phyloP scores from a whole-genome alignment of 2,329 filamentous ascomycete genomes.

The Bertia moriformis region DNA sequence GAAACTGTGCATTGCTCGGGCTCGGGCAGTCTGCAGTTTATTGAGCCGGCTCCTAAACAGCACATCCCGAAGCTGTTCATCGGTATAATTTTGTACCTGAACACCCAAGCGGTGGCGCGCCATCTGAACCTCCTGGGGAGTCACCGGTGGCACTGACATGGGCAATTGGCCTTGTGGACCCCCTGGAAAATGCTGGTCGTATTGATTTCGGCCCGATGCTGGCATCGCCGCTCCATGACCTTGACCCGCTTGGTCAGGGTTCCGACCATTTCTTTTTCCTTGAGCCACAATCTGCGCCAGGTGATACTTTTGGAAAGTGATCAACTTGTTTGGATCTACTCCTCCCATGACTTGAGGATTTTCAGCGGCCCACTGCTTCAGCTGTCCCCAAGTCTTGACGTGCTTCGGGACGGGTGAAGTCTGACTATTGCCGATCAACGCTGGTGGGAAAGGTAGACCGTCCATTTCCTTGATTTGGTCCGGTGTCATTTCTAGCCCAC shows the following conservation, averaged over 20 bases:
- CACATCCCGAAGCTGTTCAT: conserved; percentile 23
- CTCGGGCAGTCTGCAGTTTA: conserved; percentile 9
- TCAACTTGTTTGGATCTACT: conserved; percentile 21
- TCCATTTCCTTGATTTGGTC: conserved; percentile 27
- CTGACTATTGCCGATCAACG: conserved; percentile 15
- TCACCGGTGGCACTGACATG: conserved; percentile 15
- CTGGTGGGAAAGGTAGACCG: conserved; percentile 17
- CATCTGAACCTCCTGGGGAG: conserved; percentile 16
- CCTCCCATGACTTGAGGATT: conserved; percentile 26
- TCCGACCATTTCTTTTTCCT: conserved; percentile 10
- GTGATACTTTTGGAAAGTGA: conserved; percentile 23
- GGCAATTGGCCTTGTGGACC: conserved; percentile 4
- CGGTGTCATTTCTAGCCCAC: conserved; percentile 17
- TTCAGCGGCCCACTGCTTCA: conserved; percentile 34
- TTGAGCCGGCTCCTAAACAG: conserved; percentile 6
- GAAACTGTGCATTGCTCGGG: neutral
- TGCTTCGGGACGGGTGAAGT: conserved; percentile 26
- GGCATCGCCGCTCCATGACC: neutral
- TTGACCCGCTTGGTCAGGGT: conserved; percentile 4
- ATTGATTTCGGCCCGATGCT: neutral
- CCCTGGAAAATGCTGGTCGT: neutral
- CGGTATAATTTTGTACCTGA: conserved; percentile 15
- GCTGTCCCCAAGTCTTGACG: conserved; percentile 37
- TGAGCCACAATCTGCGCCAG: conserved; percentile 20
- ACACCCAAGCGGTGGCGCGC: conserved; percentile 18